phyloP scores from a whole-genome alignment of 495 filamentous ascomycete genomes.

The Tuber calosporum region DNA sequence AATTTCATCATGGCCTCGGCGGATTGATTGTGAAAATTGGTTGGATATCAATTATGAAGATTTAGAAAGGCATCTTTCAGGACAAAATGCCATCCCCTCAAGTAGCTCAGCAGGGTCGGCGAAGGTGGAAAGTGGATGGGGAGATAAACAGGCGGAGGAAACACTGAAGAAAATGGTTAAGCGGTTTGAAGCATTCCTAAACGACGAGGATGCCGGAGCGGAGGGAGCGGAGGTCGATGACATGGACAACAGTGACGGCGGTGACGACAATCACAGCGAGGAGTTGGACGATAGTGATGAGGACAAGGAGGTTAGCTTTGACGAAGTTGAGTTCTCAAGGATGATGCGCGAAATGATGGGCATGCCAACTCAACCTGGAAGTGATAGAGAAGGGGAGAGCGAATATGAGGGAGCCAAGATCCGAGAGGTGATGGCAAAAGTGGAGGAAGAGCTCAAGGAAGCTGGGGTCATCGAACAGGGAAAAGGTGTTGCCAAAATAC shows the following conservation, averaged over 20 bases:
- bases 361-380: conserved; percentile 49
- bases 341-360: conserved; percentile 98
- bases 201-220: conserved; percentile 70
- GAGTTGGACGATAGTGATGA: conserved; percentile 51
- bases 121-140: conserved; percentile 51
- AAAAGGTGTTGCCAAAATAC: conserved; percentile 19
- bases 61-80: conserved; percentile 72
- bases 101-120: conserved; percentile 19
- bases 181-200: conserved; percentile 84
- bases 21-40: conserved; percentile 82
- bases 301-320: conserved; percentile 69
- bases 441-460: conserved; percentile 73
- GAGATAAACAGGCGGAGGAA: conserved; percentile 70
- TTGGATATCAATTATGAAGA: conserved; percentile 84
- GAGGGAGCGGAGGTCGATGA: conserved; percentile 66
- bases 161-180: conserved; percentile 83
- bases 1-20: conserved; percentile 59
- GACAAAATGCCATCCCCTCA: conserved; percentile 40
- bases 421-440: conserved; percentile 60
- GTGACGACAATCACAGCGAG: conserved; percentile 48
- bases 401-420: conserved; percentile 65
- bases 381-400: conserved; percentile 43
- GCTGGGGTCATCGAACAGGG: conserved; percentile 53
- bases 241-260: conserved; percentile 61
- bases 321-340: conserved; percentile 72